Evolutionary conservation across 768 basidiomycete species (phyloP).

Genomic region (Phallus indusiatus): DNA sequence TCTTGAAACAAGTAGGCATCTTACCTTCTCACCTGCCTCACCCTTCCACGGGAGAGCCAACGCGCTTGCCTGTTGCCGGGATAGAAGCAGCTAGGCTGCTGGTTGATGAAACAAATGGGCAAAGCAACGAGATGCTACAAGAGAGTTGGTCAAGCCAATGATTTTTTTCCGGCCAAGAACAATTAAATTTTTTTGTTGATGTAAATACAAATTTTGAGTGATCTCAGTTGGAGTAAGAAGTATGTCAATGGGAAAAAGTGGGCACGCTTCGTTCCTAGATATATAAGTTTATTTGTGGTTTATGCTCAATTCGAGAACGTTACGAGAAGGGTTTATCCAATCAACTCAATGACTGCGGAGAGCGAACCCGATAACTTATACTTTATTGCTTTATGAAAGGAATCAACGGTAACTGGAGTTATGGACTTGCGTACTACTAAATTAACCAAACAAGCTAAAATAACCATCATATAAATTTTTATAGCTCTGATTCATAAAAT

Average conservation of each 20-base stretch:
- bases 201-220: background rate
- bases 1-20: conserved; percentile 17
- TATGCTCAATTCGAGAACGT: background rate
- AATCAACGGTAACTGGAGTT: too few species aligned
- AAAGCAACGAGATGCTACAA: conserved; percentile 21
- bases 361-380: too few species aligned
- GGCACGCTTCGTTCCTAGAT: background rate
- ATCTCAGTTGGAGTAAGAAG: background rate
- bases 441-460: too few species aligned
- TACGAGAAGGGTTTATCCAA: too few species aligned
- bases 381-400: too few species aligned
- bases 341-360: too few species aligned
- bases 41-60: conserved; percentile 12
- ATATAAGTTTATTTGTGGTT: background rate
- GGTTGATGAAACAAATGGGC: conserved; percentile 17
- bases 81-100: conserved; percentile 18
- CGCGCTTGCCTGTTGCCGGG: conserved; percentile 21
- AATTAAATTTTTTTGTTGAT: background rate
- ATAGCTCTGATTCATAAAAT: too few species aligned
- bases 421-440: too few species aligned
- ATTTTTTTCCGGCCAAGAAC: background rate
- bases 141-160: conserved; percentile 13
- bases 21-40: conserved; percentile 17
- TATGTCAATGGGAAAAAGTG: background rate
- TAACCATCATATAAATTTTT: too few species aligned